These are phyloP conservation scores for Letharia lupina DNA, from an alignment of 495 filamentous ascomycete genomes.

Conservation along the genomic window DNA sequence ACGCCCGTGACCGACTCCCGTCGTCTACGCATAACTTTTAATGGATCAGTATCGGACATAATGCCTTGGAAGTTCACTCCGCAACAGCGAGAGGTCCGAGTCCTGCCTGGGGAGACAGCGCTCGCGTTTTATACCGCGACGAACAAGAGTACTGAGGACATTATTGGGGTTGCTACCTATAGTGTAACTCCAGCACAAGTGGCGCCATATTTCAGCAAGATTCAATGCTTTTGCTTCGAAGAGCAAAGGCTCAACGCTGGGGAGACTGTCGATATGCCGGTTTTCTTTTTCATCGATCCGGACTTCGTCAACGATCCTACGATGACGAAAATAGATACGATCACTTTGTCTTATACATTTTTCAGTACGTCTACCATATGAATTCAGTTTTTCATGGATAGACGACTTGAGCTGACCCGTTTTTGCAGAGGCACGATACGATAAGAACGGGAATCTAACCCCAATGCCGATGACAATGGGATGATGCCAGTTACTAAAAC, in stretches of 20 bases:
- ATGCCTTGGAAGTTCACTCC: slow-evolving; percentile 96
- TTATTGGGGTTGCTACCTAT: slow-evolving; percentile 97
- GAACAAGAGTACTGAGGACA: slow-evolving; percentile 79
- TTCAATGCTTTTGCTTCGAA: slow-evolving; percentile 99
- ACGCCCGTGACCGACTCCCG: slow-evolving; percentile 69
- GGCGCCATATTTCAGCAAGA: slow-evolving; percentile 97
- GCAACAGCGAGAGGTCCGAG: slow-evolving; percentile 93
- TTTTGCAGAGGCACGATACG: slow-evolving; percentile 68
- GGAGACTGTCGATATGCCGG: slow-evolving; percentile 98
- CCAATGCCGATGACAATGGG: slow-evolving; percentile 25
- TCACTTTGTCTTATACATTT: slow-evolving; percentile 95
- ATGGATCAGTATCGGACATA: slow-evolving; percentile 85
- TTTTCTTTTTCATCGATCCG: slow-evolving; percentile 98
- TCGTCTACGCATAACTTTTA: slow-evolving; percentile 93
- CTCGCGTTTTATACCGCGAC: slow-evolving; percentile 97
- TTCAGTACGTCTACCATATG: slow-evolving; percentile 63
- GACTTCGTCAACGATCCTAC: slow-evolving; percentile 85
- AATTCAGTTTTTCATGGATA: slow-evolving; percentile 8
- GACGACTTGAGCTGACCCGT: slow-evolving; percentile 26
- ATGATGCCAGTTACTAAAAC: background rate
- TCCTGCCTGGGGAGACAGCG: slow-evolving; percentile 92
- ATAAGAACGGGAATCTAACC: slow-evolving; percentile 58
- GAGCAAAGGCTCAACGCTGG: slow-evolving; percentile 89
- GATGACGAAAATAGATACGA: slow-evolving; percentile 88
- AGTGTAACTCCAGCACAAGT: slow-evolving; percentile 93